These are phyloP conservation scores for Candida neerlandica DNA, from an alignment of 1,139 yeast species.

Conservation along the genomic window DNA sequence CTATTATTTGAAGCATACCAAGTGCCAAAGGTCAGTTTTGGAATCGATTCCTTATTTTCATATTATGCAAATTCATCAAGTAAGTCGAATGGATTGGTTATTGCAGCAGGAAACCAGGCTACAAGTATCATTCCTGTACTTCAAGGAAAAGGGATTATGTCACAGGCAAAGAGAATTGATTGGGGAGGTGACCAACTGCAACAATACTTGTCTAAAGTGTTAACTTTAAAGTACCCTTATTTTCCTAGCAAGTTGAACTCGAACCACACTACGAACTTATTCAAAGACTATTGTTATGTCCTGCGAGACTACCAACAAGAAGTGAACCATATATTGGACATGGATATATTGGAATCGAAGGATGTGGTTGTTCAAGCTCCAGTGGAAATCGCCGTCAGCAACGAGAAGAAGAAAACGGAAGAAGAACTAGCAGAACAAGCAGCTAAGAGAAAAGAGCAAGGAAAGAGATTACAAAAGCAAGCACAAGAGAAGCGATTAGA, in stretches of 20 bases:
- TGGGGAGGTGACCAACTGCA: constrained; percentile 88
- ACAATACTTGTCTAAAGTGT: constrained; percentile 60
- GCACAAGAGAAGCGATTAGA: constrained; percentile 85
- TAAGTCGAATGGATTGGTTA: constrained; percentile 62
- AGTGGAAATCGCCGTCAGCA: constrained; percentile 48
- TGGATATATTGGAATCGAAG: constrained; percentile 62
- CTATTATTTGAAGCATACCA: constrained; percentile 78
- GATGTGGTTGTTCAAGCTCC: constrained; percentile 88
- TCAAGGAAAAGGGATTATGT: constrained; percentile 62
- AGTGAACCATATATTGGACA: constrained; percentile 54
- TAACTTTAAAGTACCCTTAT: constrained; percentile 85
- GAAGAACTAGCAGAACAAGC: constrained; percentile 80
- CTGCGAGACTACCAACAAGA: constrained; percentile 71
- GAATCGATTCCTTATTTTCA: constrained; percentile 81
- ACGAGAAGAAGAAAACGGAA: constrained; percentile 72
- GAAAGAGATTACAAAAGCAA: constrained; percentile 87
- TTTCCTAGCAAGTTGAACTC: constrained; percentile 75
- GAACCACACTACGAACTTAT: constrained; percentile 65
- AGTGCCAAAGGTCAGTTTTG: constrained; percentile 75
- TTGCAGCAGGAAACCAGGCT: constrained; percentile 81
- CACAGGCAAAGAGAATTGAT: constrained; percentile 78
- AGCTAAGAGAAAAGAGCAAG: constrained; percentile 82
- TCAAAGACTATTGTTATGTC: constrained; percentile 79
- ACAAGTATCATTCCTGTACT: constrained; percentile 84
- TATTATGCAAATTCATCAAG: constrained; percentile 53